A percentile compares a stretch with the other conserved stretches of the same genome.
phyloP scores from a whole-genome alignment of 352 stramenopile species.

The Pilasporangium apinafurcum region DNA sequence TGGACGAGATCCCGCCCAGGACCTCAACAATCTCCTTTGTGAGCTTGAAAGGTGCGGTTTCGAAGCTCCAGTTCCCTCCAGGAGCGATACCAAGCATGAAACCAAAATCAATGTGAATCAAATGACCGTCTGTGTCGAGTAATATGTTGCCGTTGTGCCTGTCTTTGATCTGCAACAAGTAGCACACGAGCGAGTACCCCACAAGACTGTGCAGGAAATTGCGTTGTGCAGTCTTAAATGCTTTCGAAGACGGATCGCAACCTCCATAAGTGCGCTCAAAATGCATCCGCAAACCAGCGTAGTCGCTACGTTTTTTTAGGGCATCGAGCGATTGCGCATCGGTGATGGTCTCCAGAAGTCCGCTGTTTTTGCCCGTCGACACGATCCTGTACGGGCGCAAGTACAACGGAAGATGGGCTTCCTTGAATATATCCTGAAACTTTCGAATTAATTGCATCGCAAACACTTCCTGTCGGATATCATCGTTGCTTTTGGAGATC shows the following conservation, averaged over 20 bases:
- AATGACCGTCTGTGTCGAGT: slow-evolving; percentile 82
- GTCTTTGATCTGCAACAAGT: slow-evolving; percentile 92
- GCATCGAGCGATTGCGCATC: slow-evolving; percentile 94
- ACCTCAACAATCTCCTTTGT: slow-evolving; percentile 93
- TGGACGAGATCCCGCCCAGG: slow-evolving; percentile 59
- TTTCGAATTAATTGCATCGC: slow-evolving; percentile 94
- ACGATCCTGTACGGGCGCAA: slow-evolving; percentile 93
- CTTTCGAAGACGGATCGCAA: slow-evolving; percentile 26
- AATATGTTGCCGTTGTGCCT: slow-evolving; percentile 97
- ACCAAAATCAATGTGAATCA: slow-evolving; percentile 97
- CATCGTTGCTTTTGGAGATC: slow-evolving; percentile 97
- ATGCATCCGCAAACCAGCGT: slow-evolving; percentile 81
- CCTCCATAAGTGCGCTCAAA: slow-evolving; percentile 88
- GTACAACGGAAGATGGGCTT: slow-evolving; percentile 90
- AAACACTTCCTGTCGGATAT: slow-evolving; percentile 95
- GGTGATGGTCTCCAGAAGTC: slow-evolving; percentile 94
- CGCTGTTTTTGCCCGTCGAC: slow-evolving; percentile 85
- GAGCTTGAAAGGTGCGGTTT: slow-evolving; percentile 95
- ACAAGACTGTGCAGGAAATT: slow-evolving; percentile 65
- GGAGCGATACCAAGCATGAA: slow-evolving; percentile 94
- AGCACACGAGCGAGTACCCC: slow-evolving; percentile 74
- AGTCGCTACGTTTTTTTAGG: slow-evolving; percentile 89
- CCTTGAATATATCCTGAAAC: slow-evolving; percentile 90
- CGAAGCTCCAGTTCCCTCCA: slow-evolving; percentile 89
- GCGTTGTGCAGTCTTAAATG: slow-evolving; percentile 44